Percentiles rank a stretch among this genome's conserved stretches.
These are phyloP conservation scores for Paratinospora sagittata DNA, from an alignment of 164 flowering plant species.

Conservation along the genomic window DNA sequence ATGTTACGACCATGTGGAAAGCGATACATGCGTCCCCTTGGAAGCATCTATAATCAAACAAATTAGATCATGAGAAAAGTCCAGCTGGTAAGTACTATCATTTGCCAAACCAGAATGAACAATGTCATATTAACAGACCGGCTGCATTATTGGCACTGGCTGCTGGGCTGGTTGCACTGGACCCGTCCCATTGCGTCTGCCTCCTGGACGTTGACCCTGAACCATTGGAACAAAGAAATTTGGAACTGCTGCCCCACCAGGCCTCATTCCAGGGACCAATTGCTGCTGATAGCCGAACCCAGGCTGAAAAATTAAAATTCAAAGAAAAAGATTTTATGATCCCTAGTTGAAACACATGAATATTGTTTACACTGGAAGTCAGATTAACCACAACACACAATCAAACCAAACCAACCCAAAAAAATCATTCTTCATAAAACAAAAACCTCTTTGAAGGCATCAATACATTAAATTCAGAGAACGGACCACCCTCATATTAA, in stretches of 20 bases:
- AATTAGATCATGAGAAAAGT: background rate
- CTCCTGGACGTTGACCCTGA: constrained; percentile 75
- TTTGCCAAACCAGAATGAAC: background rate
- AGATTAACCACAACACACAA: background rate
- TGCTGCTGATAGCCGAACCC: constrained; percentile 86
- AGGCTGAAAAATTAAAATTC: constrained; percentile 31
- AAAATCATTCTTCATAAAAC: too few species aligned
- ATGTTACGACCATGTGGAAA: constrained; percentile 72
- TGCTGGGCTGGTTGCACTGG: constrained; percentile 61
- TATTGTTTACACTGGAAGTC: background rate
- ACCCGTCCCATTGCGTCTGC: constrained; percentile 52
- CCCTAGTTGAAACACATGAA: background rate
- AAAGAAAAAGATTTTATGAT: background rate
- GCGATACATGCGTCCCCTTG: constrained; percentile 72
- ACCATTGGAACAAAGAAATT: constrained; percentile 65
- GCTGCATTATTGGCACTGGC: constrained; percentile 67
- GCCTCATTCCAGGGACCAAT: constrained; percentile 83
- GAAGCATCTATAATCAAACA: constrained; percentile 49
- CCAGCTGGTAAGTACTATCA: background rate
- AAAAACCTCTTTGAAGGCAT: too few species aligned
- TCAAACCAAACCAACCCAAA: background rate
- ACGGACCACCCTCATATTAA: too few species aligned
- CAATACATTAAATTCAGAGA: too few species aligned
- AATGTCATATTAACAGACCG: constrained; percentile 28
- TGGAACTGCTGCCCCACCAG: constrained; percentile 64